Percentiles rank a stretch among this genome's conserved stretches.
Conservation (phyloP, 1,139 yeast species). For the Magnusiomyces magnusii region DNA sequence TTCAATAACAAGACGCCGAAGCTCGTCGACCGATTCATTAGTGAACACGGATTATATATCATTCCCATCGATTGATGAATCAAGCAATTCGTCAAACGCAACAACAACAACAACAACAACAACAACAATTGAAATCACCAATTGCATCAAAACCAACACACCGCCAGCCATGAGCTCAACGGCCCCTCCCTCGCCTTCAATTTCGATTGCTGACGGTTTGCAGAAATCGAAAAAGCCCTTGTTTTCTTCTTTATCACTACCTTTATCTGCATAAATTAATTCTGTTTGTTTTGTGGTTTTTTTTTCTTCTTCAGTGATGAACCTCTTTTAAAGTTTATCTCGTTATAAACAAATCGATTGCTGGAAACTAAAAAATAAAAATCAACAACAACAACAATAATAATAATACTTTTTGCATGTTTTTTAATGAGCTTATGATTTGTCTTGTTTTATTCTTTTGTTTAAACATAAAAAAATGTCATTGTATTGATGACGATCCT, state of each 20-base stretch:
- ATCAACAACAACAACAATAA: no score
- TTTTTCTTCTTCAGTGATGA: background rate
- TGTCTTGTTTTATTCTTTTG: no score
- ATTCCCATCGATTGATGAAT: conserved; percentile 5
- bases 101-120: background rate
- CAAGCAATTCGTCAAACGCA: background rate
- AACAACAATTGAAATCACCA: background rate
- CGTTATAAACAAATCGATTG: no score
- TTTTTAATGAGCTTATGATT: no score
- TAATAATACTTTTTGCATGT: no score
- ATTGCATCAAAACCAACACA: no score
- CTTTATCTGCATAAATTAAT: background rate
- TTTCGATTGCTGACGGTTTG: background rate
- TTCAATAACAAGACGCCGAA: background rate
- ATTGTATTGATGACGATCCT: no score
- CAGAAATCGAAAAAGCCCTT: background rate
- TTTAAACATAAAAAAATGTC: no score
- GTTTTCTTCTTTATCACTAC: background rate
- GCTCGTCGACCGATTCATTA: background rate
- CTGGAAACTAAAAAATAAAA: no score
- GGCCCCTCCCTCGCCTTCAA: background rate
- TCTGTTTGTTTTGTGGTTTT: background rate
- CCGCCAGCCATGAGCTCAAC: no score
- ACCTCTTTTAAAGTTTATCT: no score
- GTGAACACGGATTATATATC: background rate